Base-by-base conservation (phyloP, 2,329 filamentous ascomycete genomes). In the Escovopsis weberi region DNA sequence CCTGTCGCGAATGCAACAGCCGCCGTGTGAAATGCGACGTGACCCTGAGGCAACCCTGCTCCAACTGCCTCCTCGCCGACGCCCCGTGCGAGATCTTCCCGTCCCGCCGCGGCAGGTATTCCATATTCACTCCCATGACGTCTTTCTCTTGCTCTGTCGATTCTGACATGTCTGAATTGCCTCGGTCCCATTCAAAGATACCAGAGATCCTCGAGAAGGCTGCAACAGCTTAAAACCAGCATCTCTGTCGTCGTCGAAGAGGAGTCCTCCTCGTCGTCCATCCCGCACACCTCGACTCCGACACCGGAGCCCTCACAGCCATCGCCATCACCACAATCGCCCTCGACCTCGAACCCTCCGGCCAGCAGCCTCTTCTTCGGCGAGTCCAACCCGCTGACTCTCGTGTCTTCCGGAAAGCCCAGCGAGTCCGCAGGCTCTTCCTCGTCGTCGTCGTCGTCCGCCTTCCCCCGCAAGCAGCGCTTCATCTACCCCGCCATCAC, bases 351-450 rank as follows among this genome's bases (percentile, higher is more conserved):
- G 39, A 26, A 8, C 35, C 51, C 2, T 45, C 48, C 28, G 2
- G 45, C 55, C 0, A 55, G 55, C 12, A 55, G 49, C 6, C 49
- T 60, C 15, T 63, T 63, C 53, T 63, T 60, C 39, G 60, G 60
- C 33, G 60, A 63, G 47, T 62, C 60, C 44, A 63, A 60, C 43
- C 62, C 62, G 43, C 56, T 63, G 30, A 63, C 59, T 3, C 49
- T 63, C 3, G 58, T 59, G 12, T 54, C 58, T 1, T 52, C 55
- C 18, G 28, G 28, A 3, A 32, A 32, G 28, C 8, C 28, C 8
- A 32, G 28, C 28, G 28, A 32, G 8, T 32, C 28, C 28, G 28
- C 28, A 9, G 11, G 28, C 28, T 32, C 28, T 3, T 48, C 50
- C 6, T 44, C 37, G 6, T 43, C 40, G 12, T 23, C 43, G 18